These are phyloP conservation scores for Pichia nanzhaoensis DNA, from an alignment of 805 yeast species.

Conservation along the genomic window DNA sequence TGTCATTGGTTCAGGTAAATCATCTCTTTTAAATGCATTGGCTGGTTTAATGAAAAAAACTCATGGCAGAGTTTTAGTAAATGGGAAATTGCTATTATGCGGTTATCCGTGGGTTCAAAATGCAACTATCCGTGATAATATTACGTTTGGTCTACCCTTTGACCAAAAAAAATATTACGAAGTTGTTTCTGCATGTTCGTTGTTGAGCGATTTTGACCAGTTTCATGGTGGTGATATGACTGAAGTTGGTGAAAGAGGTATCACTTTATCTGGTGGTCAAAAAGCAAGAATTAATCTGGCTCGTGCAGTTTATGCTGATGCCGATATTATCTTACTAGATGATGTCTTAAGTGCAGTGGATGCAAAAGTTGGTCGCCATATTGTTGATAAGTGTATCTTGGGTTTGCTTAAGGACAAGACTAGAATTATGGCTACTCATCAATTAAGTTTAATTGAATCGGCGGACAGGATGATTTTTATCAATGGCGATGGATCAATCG, in stretches of 20 bases:
- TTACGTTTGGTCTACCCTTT: constrained; percentile 55
- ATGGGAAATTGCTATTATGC: constrained; percentile 47
- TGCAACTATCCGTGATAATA: constrained; percentile 69
- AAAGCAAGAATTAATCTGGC: constrained; percentile 71
- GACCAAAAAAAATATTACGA: constrained; percentile 45
- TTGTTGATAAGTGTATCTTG: constrained; percentile 52
- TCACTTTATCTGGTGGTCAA: constrained; percentile 85
- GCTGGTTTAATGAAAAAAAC: constrained; percentile 62
- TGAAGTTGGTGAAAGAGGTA: constrained; percentile 81
- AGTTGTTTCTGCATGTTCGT: constrained; percentile 59
- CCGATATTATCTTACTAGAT: constrained; percentile 54
- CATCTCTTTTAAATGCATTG: constrained; percentile 64
- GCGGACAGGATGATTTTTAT: constrained; percentile 69
- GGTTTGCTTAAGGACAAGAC: constrained; percentile 56
- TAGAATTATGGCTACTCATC: constrained; percentile 78
- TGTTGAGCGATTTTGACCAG: constrained; percentile 55
- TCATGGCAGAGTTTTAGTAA: constrained; percentile 43
- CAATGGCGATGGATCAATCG: constrained; percentile 56
- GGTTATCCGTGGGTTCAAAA: constrained; percentile 83
- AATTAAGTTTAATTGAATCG: constrained; percentile 57
- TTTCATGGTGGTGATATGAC: constrained; percentile 72
- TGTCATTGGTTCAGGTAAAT: constrained; percentile 58
- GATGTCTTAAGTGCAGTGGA: constrained; percentile 69
- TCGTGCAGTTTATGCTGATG: constrained; percentile 58
- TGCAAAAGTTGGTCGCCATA: constrained; percentile 57